phyloP scores from a whole-genome alignment of 2,329 filamentous ascomycete genomes.

The Sporothrix inflata region DNA sequence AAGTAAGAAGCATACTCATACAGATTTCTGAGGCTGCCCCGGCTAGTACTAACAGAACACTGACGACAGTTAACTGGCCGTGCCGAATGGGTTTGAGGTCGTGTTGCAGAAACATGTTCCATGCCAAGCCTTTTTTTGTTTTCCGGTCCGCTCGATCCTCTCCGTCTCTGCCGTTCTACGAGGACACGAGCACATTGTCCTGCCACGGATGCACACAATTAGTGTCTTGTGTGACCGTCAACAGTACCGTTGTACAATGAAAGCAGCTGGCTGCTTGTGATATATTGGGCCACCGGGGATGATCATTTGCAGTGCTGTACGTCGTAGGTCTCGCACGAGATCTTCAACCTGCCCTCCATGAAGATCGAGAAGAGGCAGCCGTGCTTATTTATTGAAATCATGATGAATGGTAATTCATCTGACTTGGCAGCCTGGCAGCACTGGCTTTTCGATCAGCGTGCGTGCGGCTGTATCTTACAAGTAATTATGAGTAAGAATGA shows the following conservation, averaged over 20 bases:
- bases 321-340: not conserved
- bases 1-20: not conserved
- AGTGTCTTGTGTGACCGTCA: not conserved
- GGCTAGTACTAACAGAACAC: not conserved
- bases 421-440: not conserved
- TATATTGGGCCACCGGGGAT: not conserved
- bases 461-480: not conserved
- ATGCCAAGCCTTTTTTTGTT: slow-evolving; percentile 20
- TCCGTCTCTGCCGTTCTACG: not conserved
- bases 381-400: not conserved
- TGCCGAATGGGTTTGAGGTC: not conserved
- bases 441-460: not conserved
- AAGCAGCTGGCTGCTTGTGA: not conserved
- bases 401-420: not conserved
- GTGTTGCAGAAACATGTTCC: slow-evolving; percentile 15
- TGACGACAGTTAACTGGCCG: not conserved
- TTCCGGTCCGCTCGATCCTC: not conserved
- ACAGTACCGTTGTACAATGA: not conserved
- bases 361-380: not conserved
- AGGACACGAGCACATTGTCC: not conserved
- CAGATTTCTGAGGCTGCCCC: not conserved
- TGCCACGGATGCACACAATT: not conserved
- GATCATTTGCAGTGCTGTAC: not conserved
- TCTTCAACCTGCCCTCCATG: no score
- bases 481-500: slow-evolving; percentile 1